phyloP scores from a whole-genome alignment of 352 stramenopile genomes.

The Aphanomyces stellatus region DNA sequence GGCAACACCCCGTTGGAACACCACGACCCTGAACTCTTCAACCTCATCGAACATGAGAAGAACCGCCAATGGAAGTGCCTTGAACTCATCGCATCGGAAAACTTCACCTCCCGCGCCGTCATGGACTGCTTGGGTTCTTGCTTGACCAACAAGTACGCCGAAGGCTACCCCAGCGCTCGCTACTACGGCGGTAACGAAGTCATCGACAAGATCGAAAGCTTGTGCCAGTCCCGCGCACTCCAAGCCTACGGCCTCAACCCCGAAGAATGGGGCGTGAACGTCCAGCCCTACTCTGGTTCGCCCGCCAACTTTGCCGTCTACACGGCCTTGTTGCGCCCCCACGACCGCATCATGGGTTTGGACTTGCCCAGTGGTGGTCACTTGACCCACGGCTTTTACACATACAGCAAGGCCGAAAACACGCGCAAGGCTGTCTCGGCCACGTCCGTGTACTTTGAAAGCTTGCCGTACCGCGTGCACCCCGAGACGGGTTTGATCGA shows the following conservation, averaged over 20 bases:
- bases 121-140: slow-evolving; percentile 98
- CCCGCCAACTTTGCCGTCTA: slow-evolving; percentile 99
- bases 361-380: slow-evolving; percentile 98
- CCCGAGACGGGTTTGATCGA: slow-evolving; percentile 95
- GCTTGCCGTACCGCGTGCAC: slow-evolving; percentile 94
- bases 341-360: slow-evolving; percentile 99
- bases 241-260: slow-evolving; percentile 89
- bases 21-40: slow-evolving; percentile 96
- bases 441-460: slow-evolving; percentile 99
- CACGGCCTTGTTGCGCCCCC: slow-evolving; percentile 93
- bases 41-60: slow-evolving; percentile 99
- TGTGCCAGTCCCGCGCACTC: slow-evolving; percentile 93
- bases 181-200: slow-evolving; percentile 99
- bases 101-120: slow-evolving; percentile 98
- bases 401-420: slow-evolving; percentile 94
- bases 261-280: slow-evolving; percentile 97
- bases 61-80: slow-evolving; percentile 96
- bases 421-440: slow-evolving; percentile 96
- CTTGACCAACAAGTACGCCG: slow-evolving; percentile 99
- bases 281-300: slow-evolving; percentile 96
- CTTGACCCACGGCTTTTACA: slow-evolving; percentile 98
- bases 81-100: slow-evolving; percentile 99
- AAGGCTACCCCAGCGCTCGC: slow-evolving; percentile 90
- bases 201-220: slow-evolving; percentile 94
- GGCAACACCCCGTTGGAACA: slow-evolving; percentile 82